phyloP scores from a whole-genome alignment of 2,329 filamentous ascomycete genomes.

The Chaetomiaceae sp. region DNA sequence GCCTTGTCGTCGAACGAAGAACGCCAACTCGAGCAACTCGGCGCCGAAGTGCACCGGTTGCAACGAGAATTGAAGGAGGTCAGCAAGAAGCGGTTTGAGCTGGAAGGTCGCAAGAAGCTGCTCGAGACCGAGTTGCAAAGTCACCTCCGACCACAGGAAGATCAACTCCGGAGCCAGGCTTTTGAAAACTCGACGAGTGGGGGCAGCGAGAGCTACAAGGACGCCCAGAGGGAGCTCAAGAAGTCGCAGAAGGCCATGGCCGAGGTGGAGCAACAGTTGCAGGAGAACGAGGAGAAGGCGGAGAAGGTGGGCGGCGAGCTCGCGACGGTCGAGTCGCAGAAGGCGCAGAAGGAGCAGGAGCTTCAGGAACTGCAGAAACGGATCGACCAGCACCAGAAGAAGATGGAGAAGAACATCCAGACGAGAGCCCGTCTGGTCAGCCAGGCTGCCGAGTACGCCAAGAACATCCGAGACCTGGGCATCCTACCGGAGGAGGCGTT shows the following conservation, averaged over 20 bases:
- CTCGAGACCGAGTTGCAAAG: slow-evolving; percentile 85
- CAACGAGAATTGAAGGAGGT: slow-evolving; percentile 71
- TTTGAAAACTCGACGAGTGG: slow-evolving; percentile 56
- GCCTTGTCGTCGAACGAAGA: slow-evolving; percentile 79
- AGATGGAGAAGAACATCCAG: slow-evolving; percentile 85
- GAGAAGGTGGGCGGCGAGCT: slow-evolving; percentile 48
- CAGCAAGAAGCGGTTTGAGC: slow-evolving; percentile 64
- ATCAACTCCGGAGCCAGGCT: slow-evolving; percentile 73
- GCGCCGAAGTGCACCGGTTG: slow-evolving; percentile 62
- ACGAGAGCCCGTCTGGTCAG: slow-evolving; percentile 75
- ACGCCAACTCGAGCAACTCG: slow-evolving; percentile 65
- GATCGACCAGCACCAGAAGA: slow-evolving; percentile 66
- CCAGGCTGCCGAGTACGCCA: slow-evolving; percentile 72
- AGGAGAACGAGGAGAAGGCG: slow-evolving; percentile 68
- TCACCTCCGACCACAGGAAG: slow-evolving; percentile 78
- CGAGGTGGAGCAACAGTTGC: slow-evolving; percentile 60
- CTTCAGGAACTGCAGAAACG: slow-evolving; percentile 78
- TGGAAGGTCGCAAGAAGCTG: slow-evolving; percentile 74
- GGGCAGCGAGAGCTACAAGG: slow-evolving; percentile 62
- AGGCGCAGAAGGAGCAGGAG: slow-evolving; percentile 59
- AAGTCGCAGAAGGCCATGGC: slow-evolving; percentile 65
- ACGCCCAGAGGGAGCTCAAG: slow-evolving; percentile 74
- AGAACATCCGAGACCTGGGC: slow-evolving; percentile 87
- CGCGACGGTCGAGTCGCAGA: slow-evolving; percentile 49
- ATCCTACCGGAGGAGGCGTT: slow-evolving; percentile 92